Evolutionary conservation across 2,329 filamentous ascomycete genomes (phyloP).

Genomic region (Lecanicillium sp.): DNA sequence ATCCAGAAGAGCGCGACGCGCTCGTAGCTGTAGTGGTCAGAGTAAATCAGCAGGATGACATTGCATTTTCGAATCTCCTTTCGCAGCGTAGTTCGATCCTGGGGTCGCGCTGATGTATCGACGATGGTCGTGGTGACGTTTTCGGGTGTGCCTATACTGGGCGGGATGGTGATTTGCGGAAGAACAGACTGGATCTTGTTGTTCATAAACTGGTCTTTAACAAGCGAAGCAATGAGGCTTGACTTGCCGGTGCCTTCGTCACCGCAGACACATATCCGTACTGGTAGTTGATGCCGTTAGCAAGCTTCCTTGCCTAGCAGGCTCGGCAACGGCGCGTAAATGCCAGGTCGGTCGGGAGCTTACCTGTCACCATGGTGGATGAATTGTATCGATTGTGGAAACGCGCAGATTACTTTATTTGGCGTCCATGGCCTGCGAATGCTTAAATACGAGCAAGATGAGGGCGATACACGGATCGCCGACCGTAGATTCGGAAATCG

Average conservation of each 20-base stretch:
- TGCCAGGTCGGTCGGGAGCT: too few relatives aligned
- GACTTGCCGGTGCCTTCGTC: constrained; percentile 95
- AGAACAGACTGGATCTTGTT: constrained; percentile 93
- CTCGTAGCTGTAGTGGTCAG: constrained; percentile 98
- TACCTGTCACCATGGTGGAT: background rate
- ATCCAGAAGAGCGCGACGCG: constrained; percentile 96
- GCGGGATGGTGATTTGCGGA: constrained; percentile 89
- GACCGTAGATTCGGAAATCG: too few relatives aligned
- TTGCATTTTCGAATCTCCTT: constrained; percentile 96
- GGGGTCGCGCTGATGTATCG: constrained; percentile 90
- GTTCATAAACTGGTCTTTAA: constrained; percentile 94
- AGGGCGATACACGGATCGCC: background rate
- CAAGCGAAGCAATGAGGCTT: constrained; percentile 85
- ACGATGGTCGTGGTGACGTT: constrained; percentile 97
- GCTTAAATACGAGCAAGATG: too few relatives aligned
- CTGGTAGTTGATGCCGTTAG: constrained; percentile 27
- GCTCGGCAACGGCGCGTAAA: too few relatives aligned
- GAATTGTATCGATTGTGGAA: constrained; percentile 1
- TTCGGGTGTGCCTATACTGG: constrained; percentile 85
- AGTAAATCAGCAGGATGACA: constrained; percentile 93
- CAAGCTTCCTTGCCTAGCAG: too few relatives aligned
- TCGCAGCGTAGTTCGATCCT: constrained; percentile 81
- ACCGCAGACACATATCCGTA: constrained; percentile 92
- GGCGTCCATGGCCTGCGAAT: background rate
- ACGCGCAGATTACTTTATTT: background rate